Conservation (phyloP, 2,329 filamentous ascomycete genomes). For the Neonectria magnoliae region DNA sequence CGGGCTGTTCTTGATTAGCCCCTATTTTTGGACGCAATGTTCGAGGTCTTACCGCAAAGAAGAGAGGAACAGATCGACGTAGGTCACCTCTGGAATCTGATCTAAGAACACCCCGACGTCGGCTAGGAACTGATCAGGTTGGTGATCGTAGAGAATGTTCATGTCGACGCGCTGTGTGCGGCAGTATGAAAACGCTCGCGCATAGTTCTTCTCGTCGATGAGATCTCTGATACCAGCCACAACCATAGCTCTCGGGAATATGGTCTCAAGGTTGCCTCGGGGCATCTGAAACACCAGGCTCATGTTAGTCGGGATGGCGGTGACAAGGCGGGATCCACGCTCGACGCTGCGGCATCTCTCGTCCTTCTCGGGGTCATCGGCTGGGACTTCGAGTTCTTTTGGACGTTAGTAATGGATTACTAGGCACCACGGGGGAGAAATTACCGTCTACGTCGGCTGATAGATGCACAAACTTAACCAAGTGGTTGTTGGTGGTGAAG, state of each 20-base stretch:
- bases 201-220: constrained; percentile 84
- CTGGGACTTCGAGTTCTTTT: constrained; percentile 81
- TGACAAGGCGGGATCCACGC: constrained; percentile 85
- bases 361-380: constrained; percentile 89
- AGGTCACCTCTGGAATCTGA: constrained; percentile 82
- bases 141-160: constrained; percentile 96
- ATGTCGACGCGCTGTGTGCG: constrained; percentile 95
- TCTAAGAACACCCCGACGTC: constrained; percentile 82
- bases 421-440: constrained; percentile 21
- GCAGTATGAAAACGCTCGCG: constrained; percentile 85
- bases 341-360: constrained; percentile 94
- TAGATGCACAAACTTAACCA: constrained; percentile 94
- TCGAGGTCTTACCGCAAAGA: constrained; percentile 72
- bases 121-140: constrained; percentile 84
- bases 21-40: not conserved
- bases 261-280: constrained; percentile 92
- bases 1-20: constrained; percentile 63
- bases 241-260: constrained; percentile 92
- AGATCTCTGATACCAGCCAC: constrained; percentile 86
- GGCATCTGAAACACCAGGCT: constrained; percentile 93
- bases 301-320: constrained; percentile 88
- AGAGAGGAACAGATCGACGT: constrained; percentile 91
- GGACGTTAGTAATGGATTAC: constrained; percentile 32
- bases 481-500: constrained; percentile 90
- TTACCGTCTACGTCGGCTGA: constrained; percentile 68